Percentiles rank a stretch among this genome's conserved stretches.
Conservation (phyloP, 2,329 filamentous ascomycete genomes). For the Uncinocarpus reesii region DNA sequence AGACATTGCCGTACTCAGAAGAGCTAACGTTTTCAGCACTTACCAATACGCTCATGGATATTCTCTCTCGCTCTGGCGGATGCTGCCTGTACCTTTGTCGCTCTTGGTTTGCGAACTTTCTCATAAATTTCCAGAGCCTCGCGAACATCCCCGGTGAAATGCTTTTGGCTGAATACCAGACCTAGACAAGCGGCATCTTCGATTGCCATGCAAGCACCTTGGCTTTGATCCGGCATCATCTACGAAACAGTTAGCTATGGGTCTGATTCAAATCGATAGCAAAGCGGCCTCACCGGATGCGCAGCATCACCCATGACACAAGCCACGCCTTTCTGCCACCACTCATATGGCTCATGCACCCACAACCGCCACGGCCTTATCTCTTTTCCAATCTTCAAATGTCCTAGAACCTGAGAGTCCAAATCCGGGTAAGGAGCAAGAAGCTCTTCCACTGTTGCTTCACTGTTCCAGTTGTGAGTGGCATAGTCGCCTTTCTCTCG, state of each 20-base stretch:
- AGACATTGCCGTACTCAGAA: no score
- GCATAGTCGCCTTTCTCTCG: conserved; percentile 50
- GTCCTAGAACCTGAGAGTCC: conserved; percentile 47
- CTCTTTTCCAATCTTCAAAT: conserved; percentile 51
- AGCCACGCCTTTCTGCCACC: conserved; percentile 42
- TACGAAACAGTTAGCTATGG: conserved; percentile 16
- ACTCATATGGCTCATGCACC: conserved; percentile 53
- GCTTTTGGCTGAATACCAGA: conserved; percentile 46
- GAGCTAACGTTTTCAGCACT: conserved; percentile 12
- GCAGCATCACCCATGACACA: conserved; percentile 57
- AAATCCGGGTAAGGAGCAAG: conserved; percentile 51
- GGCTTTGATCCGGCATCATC: conserved; percentile 60
- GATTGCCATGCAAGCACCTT: conserved; percentile 60
- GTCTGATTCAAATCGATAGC: background rate
- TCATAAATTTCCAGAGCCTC: conserved; percentile 44
- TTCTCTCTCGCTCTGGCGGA: conserved; percentile 50
- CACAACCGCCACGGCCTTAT: conserved; percentile 58
- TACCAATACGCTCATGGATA: conserved; percentile 53
- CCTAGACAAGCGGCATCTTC: conserved; percentile 56
- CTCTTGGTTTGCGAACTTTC: conserved; percentile 45
- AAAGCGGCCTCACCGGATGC: conserved; percentile 43
- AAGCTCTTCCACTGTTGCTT: conserved; percentile 49
- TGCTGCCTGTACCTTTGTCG: conserved; percentile 47
- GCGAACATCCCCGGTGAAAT: conserved; percentile 41
- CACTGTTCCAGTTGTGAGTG: conserved; percentile 50